phyloP scores from a whole-genome alignment of 768 basidiomycete species.

The Lactarius vividus region DNA sequence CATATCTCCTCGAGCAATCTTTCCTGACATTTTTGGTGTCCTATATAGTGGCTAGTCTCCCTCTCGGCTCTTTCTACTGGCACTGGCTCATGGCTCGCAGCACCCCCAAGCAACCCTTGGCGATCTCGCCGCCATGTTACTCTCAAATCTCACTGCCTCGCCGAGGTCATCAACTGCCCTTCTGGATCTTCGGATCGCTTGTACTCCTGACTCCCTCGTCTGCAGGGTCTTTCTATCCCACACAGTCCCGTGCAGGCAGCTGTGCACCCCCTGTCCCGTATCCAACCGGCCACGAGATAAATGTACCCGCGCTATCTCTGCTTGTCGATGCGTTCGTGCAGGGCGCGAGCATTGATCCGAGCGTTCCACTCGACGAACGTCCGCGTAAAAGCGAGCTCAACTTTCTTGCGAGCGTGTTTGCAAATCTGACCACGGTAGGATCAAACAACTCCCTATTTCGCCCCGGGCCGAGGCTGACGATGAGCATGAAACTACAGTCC shows the following conservation, averaged over 20 bases:
- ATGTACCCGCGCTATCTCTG: conserved; percentile 68
- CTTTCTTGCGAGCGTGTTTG: conserved; percentile 92
- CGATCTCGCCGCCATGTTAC: conserved; percentile 94
- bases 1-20: conserved; percentile 61
- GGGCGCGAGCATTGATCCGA: conserved; percentile 56
- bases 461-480: not conserved
- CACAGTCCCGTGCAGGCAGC: conserved; percentile 77
- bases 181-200: conserved; percentile 58
- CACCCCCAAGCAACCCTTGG: conserved; percentile 80
- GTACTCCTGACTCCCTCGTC: conserved; percentile 51
- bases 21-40: conserved; percentile 84
- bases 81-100: conserved; percentile 20
- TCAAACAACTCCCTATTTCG: not conserved
- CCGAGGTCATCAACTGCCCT: conserved; percentile 63
- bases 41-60: conserved; percentile 77
- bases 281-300: conserved; percentile 50
- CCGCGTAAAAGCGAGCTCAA: conserved; percentile 76
- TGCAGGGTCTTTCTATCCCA: conserved; percentile 63
- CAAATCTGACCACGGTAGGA: conserved; percentile 76
- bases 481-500: conserved; percentile 45
- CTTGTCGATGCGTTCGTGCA: conserved; percentile 89
- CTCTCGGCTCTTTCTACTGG: not conserved
- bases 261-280: conserved; percentile 72
- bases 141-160: conserved; percentile 89
- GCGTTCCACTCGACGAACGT: conserved; percentile 47